Base-by-base conservation (phyloP, 805 yeast genomes). In the Komagataella phaffii region DNA sequence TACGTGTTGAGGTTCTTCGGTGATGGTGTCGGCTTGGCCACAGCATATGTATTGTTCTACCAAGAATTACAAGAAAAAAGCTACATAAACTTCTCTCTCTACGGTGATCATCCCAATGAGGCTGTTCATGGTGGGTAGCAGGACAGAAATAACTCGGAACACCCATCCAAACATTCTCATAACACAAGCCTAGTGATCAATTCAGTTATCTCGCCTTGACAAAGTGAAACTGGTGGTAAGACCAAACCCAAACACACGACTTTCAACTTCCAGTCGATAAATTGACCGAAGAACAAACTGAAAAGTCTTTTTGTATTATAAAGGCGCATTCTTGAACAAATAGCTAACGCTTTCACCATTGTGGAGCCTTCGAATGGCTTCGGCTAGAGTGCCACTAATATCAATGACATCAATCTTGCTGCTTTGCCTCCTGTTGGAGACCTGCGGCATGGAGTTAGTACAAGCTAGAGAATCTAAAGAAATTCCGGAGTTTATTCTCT, bases 301-400 rank as follows among this genome's bases (percentile, higher is more conserved):
- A 23, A 46, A 18, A 10, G 40, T 1, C 5, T 7, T 19, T 21
- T 5, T 12, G 18, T 40, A 46, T 47, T 21, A 44, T 19, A 51
- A 44, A 17, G 63, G 64, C 44, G 80, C 84, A 57, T 90, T 81
- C 50, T 80, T 80, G 68, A 90, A 88, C 59, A 90, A 72, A 64
- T 88, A 90, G 2, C 95, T 86, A 40, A 90, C 85, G 63, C 95
- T 84, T 71, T 91, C 99, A 61, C 99, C 99, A 62, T 93, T 91
- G 66, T 91, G 99, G 58, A 91, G 73, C 62, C 99, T 80, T 66
- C 98, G 80, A 53, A 91, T 85, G 36, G 96, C 91, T 67, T 93
- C 99, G 7, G 97, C 98, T 53, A 91, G 68, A 7, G 87, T 84
- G 17, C 93, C 85, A 59, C 88, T 77, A 53, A 93, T 82, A 65